phyloP scores from a whole-genome alignment of 306 rosid species.

The Pyrus bretschneideri region DNA sequence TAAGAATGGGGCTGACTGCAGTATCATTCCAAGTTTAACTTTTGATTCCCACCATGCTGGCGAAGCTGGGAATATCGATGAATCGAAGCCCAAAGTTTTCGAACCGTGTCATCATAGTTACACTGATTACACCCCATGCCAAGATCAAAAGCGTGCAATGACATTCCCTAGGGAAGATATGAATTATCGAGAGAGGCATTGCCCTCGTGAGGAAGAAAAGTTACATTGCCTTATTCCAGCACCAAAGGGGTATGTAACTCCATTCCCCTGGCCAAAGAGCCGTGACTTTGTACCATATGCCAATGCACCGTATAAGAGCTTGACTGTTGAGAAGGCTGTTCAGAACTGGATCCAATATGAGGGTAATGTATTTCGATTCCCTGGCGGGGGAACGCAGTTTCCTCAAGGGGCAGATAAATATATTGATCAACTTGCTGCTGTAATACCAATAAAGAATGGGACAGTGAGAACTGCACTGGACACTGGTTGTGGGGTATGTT shows the following conservation, averaged over 20 bases:
- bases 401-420: slow-evolving; percentile 97
- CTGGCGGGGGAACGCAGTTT: slow-evolving; percentile 96
- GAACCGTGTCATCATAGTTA: slow-evolving; percentile 48
- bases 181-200: slow-evolving; percentile 89
- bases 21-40: slow-evolving; percentile 48
- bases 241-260: slow-evolving; percentile 92
- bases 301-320: slow-evolving; percentile 92
- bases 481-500: slow-evolving; percentile 98
- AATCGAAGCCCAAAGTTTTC: slow-evolving; percentile 43
- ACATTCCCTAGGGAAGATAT: slow-evolving; percentile 75
- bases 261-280: slow-evolving; percentile 96
- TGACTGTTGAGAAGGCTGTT: slow-evolving; percentile 96
- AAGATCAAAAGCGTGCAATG: slow-evolving; percentile 91
- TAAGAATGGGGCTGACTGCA: slow-evolving; percentile 52
- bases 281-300: slow-evolving; percentile 97
- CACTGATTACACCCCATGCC: slow-evolving; percentile 91
- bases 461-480: slow-evolving; percentile 89
- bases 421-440: slow-evolving; percentile 85
- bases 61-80: slow-evolving; percentile 44
- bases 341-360: slow-evolving; percentile 99
- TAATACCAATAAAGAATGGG: slow-evolving; percentile 86
- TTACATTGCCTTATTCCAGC: slow-evolving; percentile 89
- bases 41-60: slow-evolving; percentile 90
- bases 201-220: slow-evolving; percentile 77
- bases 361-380: slow-evolving; percentile 88